Percentiles rank a stretch among this genome's conserved stretches.
Evolutionary conservation across 2,329 filamentous ascomycete genomes (phyloP).

Genomic region (Alternaria sp.): DNA sequence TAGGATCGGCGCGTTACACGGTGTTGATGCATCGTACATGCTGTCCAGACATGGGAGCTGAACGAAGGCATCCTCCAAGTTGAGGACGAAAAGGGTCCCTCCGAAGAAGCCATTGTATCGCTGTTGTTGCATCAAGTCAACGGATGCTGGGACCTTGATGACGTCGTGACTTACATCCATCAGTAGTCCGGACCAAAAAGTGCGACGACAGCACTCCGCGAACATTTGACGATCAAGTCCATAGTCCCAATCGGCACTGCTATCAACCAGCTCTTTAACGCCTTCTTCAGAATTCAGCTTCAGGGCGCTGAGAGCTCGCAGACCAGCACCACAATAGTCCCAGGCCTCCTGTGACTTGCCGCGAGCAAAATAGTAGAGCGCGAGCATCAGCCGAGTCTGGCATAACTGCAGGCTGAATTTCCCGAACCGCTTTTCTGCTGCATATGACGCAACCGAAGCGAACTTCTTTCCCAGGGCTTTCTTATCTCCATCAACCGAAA

Average conservation of each 20-base stretch:
- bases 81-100: constrained; percentile 61
- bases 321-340: constrained; percentile 68
- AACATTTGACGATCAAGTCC: constrained; percentile 64
- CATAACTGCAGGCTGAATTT: constrained; percentile 67
- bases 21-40: constrained; percentile 66
- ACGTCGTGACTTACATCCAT: constrained; percentile 63
- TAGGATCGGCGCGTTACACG: constrained; percentile 66
- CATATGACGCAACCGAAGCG: constrained; percentile 64
- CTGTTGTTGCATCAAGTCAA: constrained; percentile 44
- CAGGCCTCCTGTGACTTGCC: constrained; percentile 66
- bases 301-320: constrained; percentile 65
- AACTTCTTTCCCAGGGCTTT: constrained; percentile 56
- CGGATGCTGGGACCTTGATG: constrained; percentile 38
- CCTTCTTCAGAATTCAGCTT: constrained; percentile 69
- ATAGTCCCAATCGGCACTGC: constrained; percentile 59
- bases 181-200: constrained; percentile 74
- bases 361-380: constrained; percentile 69
- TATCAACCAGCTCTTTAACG: constrained; percentile 50
- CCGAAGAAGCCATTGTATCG: constrained; percentile 66
- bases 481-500: constrained; percentile 56
- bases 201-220: constrained; percentile 71
- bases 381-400: constrained; percentile 70
- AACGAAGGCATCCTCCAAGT: constrained; percentile 69
- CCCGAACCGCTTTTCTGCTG: constrained; percentile 59
- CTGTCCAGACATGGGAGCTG: constrained; percentile 68